Conservation (phyloP, 2,329 filamentous ascomycete species). For the Ambrosiella cleistominuta region DNA sequence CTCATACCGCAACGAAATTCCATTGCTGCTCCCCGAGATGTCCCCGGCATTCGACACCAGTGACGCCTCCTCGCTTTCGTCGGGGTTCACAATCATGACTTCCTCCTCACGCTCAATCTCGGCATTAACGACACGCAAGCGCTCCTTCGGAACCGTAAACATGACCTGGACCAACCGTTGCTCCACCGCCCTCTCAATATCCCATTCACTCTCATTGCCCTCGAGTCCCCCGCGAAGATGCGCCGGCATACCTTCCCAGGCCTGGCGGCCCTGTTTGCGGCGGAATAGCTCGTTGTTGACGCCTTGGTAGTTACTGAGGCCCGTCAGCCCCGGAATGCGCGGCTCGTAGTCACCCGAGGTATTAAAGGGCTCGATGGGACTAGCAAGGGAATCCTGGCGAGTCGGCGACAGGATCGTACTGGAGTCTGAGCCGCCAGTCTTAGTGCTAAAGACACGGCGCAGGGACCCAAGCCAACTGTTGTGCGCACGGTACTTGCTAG, state of each 20-base stretch:
- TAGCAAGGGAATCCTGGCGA: constrained; percentile 15
- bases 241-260: constrained; percentile 28
- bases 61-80: constrained; percentile 7
- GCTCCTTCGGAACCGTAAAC: constrained; percentile 83
- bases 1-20: constrained; percentile 1
- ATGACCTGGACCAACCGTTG: constrained; percentile 61
- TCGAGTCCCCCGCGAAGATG: constrained; percentile 14
- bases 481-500: constrained; percentile 38
- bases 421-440: constrained; percentile 18
- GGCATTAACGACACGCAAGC: constrained; percentile 75
- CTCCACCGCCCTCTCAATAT: constrained; percentile 57
- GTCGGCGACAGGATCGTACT: constrained; percentile 16
- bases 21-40: constrained; percentile 4
- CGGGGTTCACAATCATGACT: constrained; percentile 9
- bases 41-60: constrained; percentile 11
- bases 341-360: constrained; percentile 23
- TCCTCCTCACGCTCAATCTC: constrained; percentile 26
- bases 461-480: constrained; percentile 54
- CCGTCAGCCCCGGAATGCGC: constrained; percentile 26
- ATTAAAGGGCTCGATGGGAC: constrained; percentile 21
- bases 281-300: constrained; percentile 27
- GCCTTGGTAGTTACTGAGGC: constrained; percentile 18
- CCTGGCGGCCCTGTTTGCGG: constrained; percentile 36
- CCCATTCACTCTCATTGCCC: constrained; percentile 50
- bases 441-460: constrained; percentile 40